Conservation (phyloP, 345 rosid species). For the Ailanthus altissimus region DNA sequence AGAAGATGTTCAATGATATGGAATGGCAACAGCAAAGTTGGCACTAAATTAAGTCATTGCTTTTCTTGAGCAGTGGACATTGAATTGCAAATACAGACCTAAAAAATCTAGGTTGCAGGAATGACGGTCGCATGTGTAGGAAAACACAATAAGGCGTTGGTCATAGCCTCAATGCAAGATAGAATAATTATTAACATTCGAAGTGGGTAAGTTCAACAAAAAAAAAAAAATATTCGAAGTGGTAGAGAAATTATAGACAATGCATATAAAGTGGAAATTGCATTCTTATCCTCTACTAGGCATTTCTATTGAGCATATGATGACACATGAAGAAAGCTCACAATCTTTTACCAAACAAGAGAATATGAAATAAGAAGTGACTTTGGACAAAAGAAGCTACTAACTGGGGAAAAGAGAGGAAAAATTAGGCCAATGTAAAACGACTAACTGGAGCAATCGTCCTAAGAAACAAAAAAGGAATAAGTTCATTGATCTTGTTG, state of each 20-base stretch:
- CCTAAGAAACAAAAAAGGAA: background rate
- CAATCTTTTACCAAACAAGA: background rate
- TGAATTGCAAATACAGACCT: background rate
- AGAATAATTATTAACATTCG: background rate
- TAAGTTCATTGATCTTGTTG: background rate
- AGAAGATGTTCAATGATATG: background rate
- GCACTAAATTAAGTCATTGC: background rate
- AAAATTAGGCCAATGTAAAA: background rate
- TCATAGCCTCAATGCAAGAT: background rate
- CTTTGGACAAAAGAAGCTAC: background rate
- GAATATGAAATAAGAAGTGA: background rate
- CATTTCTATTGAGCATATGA: background rate
- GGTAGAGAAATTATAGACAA: background rate
- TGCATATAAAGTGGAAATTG: background rate
- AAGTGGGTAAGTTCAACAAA: no score
- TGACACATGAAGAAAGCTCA: no score
- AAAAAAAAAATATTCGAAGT: background rate
- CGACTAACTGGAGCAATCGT: background rate
- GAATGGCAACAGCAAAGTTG: background rate
- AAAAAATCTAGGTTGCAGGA: background rate
- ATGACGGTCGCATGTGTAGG: background rate
- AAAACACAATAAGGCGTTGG: background rate
- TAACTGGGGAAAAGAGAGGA: background rate
- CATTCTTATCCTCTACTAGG: background rate
- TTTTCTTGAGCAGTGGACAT: background rate